These are phyloP conservation scores for Aureobasidium sp. DNA, from an alignment of 2,329 filamentous ascomycete genomes.

Conservation along the genomic window DNA sequence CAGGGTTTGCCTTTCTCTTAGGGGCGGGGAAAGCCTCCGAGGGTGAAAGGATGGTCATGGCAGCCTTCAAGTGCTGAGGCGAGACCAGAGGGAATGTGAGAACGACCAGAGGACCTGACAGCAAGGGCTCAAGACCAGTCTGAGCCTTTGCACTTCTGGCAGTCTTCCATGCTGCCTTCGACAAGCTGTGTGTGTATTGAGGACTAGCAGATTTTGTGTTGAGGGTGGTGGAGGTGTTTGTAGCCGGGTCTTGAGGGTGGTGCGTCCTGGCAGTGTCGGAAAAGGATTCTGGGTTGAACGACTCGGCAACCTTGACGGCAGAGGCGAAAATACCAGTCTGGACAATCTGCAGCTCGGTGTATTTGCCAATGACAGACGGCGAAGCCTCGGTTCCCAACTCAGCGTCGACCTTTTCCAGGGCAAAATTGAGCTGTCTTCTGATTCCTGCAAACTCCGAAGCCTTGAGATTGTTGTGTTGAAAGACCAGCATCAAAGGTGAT, in stretches of 20 bases:
- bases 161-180: slow-evolving; percentile 46
- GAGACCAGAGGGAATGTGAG: slow-evolving; percentile 77
- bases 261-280: slow-evolving; percentile 18
- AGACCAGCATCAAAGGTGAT: slow-evolving; percentile 76
- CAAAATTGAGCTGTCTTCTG: slow-evolving; percentile 58
- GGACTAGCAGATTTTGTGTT: slow-evolving; percentile 41
- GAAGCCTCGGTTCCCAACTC: slow-evolving; percentile 55
- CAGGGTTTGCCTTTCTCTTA: slow-evolving; percentile 65
- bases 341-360: slow-evolving; percentile 67
- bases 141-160: slow-evolving; percentile 44
- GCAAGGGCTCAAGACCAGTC: slow-evolving; percentile 63
- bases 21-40: slow-evolving; percentile 70
- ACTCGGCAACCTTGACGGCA: slow-evolving; percentile 79
- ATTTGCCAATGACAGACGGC: slow-evolving; percentile 38
- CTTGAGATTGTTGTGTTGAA: slow-evolving; percentile 72
- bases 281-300: slow-evolving; percentile 46
- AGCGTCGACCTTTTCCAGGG: slow-evolving; percentile 58
- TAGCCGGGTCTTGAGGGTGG: slow-evolving; percentile 28
- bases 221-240: slow-evolving; percentile 29
- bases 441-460: slow-evolving; percentile 69
- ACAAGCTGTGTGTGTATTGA: slow-evolving; percentile 53
- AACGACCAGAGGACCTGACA: slow-evolving; percentile 74
- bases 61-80: slow-evolving; percentile 74
- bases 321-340: slow-evolving; percentile 84
- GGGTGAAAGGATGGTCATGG: slow-evolving; percentile 70